Percentiles rank a stretch among this genome's conserved stretches.
Conservation (phyloP, 768 basidiomycete species). For the Tubosaeta sp. region DNA sequence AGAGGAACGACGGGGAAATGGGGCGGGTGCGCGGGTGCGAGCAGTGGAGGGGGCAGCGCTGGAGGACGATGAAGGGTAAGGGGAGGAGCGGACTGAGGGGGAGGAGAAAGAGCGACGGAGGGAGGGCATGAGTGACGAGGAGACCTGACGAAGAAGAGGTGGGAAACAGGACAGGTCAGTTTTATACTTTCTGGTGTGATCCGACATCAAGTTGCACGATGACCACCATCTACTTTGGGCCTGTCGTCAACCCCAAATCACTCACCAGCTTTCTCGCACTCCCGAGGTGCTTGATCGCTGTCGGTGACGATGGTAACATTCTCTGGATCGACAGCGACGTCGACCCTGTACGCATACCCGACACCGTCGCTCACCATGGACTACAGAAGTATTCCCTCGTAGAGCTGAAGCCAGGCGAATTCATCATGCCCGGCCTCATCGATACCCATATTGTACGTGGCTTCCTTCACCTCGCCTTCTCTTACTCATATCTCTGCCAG, state of each 20-base stretch:
- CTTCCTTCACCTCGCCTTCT: neutral
- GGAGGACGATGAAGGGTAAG: slow-evolving; percentile 50
- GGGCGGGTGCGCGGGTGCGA: slow-evolving; percentile 36
- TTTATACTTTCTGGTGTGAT: slow-evolving; percentile 40
- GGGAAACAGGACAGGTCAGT: slow-evolving; percentile 33
- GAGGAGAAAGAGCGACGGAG: slow-evolving; percentile 75
- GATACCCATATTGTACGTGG: slow-evolving; percentile 85
- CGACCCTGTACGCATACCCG: slow-evolving; percentile 40
- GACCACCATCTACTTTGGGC: slow-evolving; percentile 49
- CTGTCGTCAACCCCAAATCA: slow-evolving; percentile 51
- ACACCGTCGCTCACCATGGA: slow-evolving; percentile 51
- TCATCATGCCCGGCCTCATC: slow-evolving; percentile 83
- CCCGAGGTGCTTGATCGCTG: slow-evolving; percentile 52
- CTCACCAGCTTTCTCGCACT: slow-evolving; percentile 42
- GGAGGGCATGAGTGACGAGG: slow-evolving; percentile 53
- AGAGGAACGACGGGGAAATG: slow-evolving; percentile 53
- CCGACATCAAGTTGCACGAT: slow-evolving; percentile 5
- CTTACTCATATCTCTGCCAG: slow-evolving; percentile 13
- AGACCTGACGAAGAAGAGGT: slow-evolving; percentile 22
- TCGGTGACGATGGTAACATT: slow-evolving; percentile 52
- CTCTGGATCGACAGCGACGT: slow-evolving; percentile 70
- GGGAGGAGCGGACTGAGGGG: slow-evolving; percentile 63
- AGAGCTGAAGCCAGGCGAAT: slow-evolving; percentile 49
- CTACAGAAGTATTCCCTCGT: slow-evolving; percentile 30
- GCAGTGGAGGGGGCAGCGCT: slow-evolving; percentile 31